These are phyloP conservation scores for Raphanus hybrid DNA, from an alignment of 441 rosid genomes.

Conservation along the genomic window DNA sequence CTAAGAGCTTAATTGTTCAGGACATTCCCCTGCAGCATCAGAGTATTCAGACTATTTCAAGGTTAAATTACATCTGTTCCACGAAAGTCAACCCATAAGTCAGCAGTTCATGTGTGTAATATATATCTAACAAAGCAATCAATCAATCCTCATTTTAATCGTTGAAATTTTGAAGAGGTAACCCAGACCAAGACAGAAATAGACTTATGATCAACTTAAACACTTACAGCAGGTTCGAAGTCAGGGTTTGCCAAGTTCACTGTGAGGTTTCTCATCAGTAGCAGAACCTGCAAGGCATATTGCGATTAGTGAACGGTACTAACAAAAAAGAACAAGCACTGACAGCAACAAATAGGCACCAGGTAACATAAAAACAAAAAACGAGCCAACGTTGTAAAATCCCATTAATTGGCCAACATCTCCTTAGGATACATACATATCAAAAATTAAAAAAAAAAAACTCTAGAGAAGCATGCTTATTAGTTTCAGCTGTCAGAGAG, in stretches of 20 bases:
- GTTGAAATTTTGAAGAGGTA: background rate
- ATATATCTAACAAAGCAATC: background rate
- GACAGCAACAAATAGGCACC: conserved; percentile 9
- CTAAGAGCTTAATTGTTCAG: conserved; percentile 50
- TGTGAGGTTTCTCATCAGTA: conserved; percentile 70
- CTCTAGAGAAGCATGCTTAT: background rate
- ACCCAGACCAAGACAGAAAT: background rate
- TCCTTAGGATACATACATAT: background rate
- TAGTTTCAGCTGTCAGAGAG: background rate
- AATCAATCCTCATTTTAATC: conserved; percentile 5
- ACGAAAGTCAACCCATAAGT: conserved; percentile 10
- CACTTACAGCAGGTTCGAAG: conserved; percentile 76
- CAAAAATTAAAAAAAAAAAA: conserved; percentile 2
- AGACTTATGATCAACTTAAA: conserved; percentile 18
- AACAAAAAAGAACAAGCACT: conserved; percentile 4
- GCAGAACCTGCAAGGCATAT: conserved; percentile 53
- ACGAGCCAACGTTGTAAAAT: conserved; percentile 1
- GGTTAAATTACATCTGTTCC: conserved; percentile 40
- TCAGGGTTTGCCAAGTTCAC: conserved; percentile 66
- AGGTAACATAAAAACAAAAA: background rate
- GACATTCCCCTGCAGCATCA: conserved; percentile 59
- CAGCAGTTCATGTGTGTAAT: conserved; percentile 14
- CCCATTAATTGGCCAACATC: conserved; percentile 12
- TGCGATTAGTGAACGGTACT: conserved; percentile 13
- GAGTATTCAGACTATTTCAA: conserved; percentile 41